Base-by-base conservation (phyloP, 148 eudicot genomes). In the Rhododendron ovatum region DNA sequence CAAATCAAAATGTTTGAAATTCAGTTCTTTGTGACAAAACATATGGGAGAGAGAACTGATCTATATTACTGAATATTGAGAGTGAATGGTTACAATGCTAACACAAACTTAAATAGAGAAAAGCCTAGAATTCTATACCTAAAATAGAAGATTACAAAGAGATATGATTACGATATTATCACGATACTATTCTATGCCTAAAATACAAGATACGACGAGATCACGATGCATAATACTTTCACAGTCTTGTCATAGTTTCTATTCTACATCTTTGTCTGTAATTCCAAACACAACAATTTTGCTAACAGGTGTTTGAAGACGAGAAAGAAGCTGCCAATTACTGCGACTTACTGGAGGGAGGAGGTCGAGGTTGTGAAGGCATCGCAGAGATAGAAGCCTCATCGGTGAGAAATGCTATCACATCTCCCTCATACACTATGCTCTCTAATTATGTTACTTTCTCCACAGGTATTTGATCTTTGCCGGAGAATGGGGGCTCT, bases 351-450 rank as follows among this genome's bases (percentile, higher is more conserved):
- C 87, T 97, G 50, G 96, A 96, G 87, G 98, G 99, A 26, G 95
- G 98, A 69, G 95, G 98, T 86, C 99, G 94, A 91, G 95, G 91
- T 33, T 97, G 99, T 81, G 98, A 97, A 95, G 98, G 96, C 20
- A 92, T 97, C 82, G 98, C 99, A 55, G 99, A 97, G 88, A 93
- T 95, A 61, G 99, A 97, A 85, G 98, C 99, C 81, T 97, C 99
- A 45, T 93, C 94, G 20, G 99, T 96, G 91, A 91, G 98, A 84
- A 84, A 51, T 84, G 4, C 79, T 71, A 41, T 50, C 87, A 84
- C 55, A 59, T 50, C n/a, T 51, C 28, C 78, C 43, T 43, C 50
- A 7, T 82, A 22, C 37, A 39, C 13, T 6, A n/a, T 61, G 78
- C 50, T 30, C 53, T 50, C 86, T 80, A 11, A 84, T 48, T 24